A percentile compares a stretch with the other conserved stretches of the same genome.
phyloP scores from a whole-genome alignment of 2,329 filamentous ascomycete genomes.

The Rhinocladiella similis region DNA sequence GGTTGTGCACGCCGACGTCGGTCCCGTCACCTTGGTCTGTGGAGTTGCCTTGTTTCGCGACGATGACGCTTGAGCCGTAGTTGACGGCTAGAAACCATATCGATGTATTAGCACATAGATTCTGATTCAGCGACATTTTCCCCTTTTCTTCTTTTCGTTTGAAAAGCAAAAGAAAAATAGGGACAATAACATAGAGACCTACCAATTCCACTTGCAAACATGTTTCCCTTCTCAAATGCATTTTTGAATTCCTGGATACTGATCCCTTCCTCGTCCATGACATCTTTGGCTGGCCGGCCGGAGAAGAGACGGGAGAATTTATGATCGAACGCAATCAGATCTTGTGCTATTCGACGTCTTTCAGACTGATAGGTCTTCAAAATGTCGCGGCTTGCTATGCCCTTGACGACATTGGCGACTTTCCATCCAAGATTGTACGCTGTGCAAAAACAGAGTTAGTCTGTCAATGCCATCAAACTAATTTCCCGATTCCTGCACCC shows the following conservation, averaged over 20 bases:
- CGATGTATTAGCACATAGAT: no score
- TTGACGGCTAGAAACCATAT: constrained; percentile 47
- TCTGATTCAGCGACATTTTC: no score
- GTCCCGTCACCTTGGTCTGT: constrained; percentile 41
- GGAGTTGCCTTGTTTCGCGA: constrained; percentile 51
- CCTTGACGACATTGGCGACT: constrained; percentile 49
- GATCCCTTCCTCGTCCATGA: constrained; percentile 48
- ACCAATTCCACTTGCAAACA: constrained; percentile 59
- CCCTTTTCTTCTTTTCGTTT: not conserved
- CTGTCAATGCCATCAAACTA: not conserved
- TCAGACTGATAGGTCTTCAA: constrained; percentile 55
- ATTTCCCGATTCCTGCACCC: no score
- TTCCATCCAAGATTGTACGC: constrained; percentile 62
- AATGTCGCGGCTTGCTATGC: constrained; percentile 42
- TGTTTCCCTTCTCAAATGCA: constrained; percentile 59
- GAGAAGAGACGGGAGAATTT: constrained; percentile 57
- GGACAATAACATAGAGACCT: not conserved
- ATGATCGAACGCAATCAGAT: constrained; percentile 66
- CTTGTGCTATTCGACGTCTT: constrained; percentile 59
- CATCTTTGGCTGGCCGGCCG: constrained; percentile 58
- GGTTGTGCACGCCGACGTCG: constrained; percentile 34
- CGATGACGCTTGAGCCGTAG: constrained; percentile 57
- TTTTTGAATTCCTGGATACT: constrained; percentile 42
- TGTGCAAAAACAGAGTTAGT: not conserved
- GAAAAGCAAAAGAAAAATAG: not conserved